Conservation (phyloP, 2,329 filamentous ascomycete genomes). For the Nemania diffusa region DNA sequence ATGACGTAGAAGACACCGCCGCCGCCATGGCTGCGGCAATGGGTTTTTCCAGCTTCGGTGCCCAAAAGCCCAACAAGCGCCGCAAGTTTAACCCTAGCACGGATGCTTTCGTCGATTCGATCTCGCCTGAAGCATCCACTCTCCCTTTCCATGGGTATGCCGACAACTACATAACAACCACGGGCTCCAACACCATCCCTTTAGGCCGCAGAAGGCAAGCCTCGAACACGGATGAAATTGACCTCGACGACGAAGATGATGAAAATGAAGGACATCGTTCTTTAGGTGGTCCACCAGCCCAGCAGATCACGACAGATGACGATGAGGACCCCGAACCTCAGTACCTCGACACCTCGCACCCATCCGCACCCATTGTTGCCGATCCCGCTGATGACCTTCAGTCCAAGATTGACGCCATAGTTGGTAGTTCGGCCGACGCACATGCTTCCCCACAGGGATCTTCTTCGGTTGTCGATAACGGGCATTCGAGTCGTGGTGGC, state of each 20-base stretch:
- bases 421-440: slow-evolving; percentile 33
- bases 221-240: slow-evolving; percentile 59
- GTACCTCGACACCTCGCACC: slow-evolving; percentile 51
- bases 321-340: slow-evolving; percentile 44
- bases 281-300: slow-evolving; percentile 1
- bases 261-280: slow-evolving; percentile 38
- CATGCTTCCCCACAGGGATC: slow-evolving; percentile 18
- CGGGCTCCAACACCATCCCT: slow-evolving; percentile 53
- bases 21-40: slow-evolving; percentile 72
- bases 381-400: slow-evolving; percentile 38
- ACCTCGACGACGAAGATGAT: slow-evolving; percentile 52
- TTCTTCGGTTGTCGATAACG: slow-evolving; percentile 10
- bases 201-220: slow-evolving; percentile 54
- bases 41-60: slow-evolving; percentile 79
- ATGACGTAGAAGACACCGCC: slow-evolving; percentile 51
- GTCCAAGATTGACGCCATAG: slow-evolving; percentile 45
- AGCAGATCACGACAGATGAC: slow-evolving; percentile 2
- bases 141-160: slow-evolving; percentile 36
- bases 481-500: slow-evolving; percentile 27
- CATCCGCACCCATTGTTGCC: slow-evolving; percentile 35
- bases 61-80: slow-evolving; percentile 68
- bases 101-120: slow-evolving; percentile 46
- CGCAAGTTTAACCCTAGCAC: slow-evolving; percentile 71
- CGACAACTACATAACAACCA: slow-evolving; percentile 25
- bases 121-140: slow-evolving; percentile 33